Evolutionary conservation across 306 rosid species (phyloP).

Genomic region (Bauhinia variegata): DNA sequence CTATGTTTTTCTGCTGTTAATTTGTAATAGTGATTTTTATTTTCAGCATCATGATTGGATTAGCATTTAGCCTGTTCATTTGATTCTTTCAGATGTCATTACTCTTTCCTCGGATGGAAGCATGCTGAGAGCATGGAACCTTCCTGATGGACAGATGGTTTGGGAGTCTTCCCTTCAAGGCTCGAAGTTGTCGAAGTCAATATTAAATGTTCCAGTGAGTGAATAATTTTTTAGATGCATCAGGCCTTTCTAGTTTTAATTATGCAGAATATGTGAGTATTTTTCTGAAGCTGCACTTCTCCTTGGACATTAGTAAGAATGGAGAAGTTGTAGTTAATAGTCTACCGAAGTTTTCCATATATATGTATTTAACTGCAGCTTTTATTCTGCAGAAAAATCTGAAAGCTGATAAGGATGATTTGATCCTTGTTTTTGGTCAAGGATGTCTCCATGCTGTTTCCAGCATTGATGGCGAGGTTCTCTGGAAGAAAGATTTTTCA

Average conservation of each 20-base stretch:
- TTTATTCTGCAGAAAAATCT: conserved; percentile 67
- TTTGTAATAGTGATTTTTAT: conserved; percentile 18
- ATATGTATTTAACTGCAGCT: conserved; percentile 36
- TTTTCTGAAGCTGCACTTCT: conserved; percentile 18
- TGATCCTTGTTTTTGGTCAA: conserved; percentile 73
- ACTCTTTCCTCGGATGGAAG: conserved; percentile 88
- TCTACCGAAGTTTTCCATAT: conserved; percentile 13
- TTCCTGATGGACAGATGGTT: conserved; percentile 98
- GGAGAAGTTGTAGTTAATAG: conserved; percentile 30
- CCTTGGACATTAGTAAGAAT: conserved; percentile 28
- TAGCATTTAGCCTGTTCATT: conserved; percentile 15
- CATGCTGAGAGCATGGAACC: conserved; percentile 93
- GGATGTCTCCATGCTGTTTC: conserved; percentile 85
- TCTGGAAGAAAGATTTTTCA: conserved; percentile 77
- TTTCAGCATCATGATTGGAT: conserved; percentile 21
- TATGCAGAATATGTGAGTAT: conserved; percentile 20
- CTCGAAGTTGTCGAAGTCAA: conserved; percentile 64
- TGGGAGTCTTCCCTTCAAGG: conserved; percentile 86
- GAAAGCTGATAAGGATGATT: conserved; percentile 72
- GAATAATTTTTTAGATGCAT: conserved; percentile 15
- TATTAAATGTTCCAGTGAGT: conserved; percentile 74
- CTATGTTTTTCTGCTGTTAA: conserved; percentile 18
- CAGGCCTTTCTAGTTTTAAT: conserved; percentile 4
- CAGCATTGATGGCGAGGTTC: conserved; percentile 71
- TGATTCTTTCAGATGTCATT: conserved; percentile 71